Conservation (phyloP, 2,329 filamentous ascomycete genomes). For the Hirsutella minnesotensis region DNA sequence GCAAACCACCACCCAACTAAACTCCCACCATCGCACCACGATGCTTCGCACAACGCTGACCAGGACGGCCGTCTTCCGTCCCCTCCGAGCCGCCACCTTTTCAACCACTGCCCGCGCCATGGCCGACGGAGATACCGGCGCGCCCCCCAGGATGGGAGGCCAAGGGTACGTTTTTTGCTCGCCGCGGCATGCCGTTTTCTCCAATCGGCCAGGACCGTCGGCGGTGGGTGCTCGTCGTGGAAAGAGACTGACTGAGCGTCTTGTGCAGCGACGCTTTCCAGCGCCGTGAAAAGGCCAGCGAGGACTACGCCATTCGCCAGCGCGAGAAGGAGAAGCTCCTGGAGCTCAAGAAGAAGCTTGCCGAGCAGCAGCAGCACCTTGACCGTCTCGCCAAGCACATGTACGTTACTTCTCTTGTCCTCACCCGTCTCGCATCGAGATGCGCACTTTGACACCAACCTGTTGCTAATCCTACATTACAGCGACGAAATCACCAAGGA, state of each 20-base stretch:
- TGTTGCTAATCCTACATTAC: slow-evolving; percentile 5
- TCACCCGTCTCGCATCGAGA: not conserved
- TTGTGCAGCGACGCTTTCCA: slow-evolving; percentile 72
- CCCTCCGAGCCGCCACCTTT: slow-evolving; percentile 43
- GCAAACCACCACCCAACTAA: too few relatives aligned
- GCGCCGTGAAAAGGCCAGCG: slow-evolving; percentile 77
- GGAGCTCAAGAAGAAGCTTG: slow-evolving; percentile 61
- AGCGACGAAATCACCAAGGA: slow-evolving; percentile 70
- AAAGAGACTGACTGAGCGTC: slow-evolving; percentile 2
- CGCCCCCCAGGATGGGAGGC: slow-evolving; percentile 41
- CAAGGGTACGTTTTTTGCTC: slow-evolving; percentile 36
- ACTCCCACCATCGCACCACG: slow-evolving; percentile 3
- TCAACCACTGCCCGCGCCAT: slow-evolving; percentile 51
- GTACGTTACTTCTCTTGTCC: slow-evolving; percentile 35
- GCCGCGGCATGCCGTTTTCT: too few relatives aligned
- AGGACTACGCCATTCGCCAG: slow-evolving; percentile 74
- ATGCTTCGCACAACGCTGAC: slow-evolving; percentile 59
- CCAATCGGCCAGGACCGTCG: not conserved
- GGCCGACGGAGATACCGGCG: slow-evolving; percentile 59
- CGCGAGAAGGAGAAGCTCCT: slow-evolving; percentile 86
- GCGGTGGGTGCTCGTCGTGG: not conserved
- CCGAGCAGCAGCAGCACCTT: slow-evolving; percentile 71
- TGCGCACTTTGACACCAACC: not conserved
- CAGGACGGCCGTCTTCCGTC: slow-evolving; percentile 41
- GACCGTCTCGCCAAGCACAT: slow-evolving; percentile 79